Evolutionary conservation across 805 yeast species (phyloP), one percentile per base, ranked within the genome.

Genomic region (Suhomyces pyralidae): DNA sequence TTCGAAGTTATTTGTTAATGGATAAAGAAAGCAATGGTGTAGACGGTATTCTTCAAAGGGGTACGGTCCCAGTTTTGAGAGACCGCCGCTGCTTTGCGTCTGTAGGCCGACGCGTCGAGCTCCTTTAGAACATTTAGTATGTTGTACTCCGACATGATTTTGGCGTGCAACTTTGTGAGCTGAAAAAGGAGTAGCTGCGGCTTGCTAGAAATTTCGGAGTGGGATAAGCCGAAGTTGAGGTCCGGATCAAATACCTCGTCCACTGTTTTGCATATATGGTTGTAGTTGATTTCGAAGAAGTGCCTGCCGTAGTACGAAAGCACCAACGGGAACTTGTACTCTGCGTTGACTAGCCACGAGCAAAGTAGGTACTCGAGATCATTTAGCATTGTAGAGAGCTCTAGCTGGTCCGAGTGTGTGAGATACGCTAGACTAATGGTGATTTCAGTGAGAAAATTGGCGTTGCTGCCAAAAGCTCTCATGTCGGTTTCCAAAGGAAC

Each of bases 291-390:
- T 25, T 48, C 50, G 34, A 63, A 55, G 15, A 61, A 34, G 10
- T 48, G 59, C 32, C 66, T 56, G 2, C 68, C 69, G 51, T 59
- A 61, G 45, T 50, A 60, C 15, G 69, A 65, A 34, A 63, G 65
- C 5, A 61, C 56, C 24, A 65, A 56, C 12, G 69, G 69, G 40
- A 49, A 61, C 28, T 50, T 56, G 52, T 54, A 58, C 51, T 65
- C 69, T n/a, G 61, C 55, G 28, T 62, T 57, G 24, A 64, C 25
- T 19, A 63, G 22, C 49, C 64, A 55, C 6, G 66, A 59, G 4
- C 55, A 40, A 15, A 61, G 52, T 46, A 56, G 51, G 36, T 65
- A 64, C 45, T 65, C 59, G 22, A 64, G 43, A 15, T 53, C 51
- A 17, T 25, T 17, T 8, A 52, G 24, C 32, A 52, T 15, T 24